phyloP scores from a whole-genome alignment of 495 filamentous ascomycete species.

The Schizothecium vesticola region DNA sequence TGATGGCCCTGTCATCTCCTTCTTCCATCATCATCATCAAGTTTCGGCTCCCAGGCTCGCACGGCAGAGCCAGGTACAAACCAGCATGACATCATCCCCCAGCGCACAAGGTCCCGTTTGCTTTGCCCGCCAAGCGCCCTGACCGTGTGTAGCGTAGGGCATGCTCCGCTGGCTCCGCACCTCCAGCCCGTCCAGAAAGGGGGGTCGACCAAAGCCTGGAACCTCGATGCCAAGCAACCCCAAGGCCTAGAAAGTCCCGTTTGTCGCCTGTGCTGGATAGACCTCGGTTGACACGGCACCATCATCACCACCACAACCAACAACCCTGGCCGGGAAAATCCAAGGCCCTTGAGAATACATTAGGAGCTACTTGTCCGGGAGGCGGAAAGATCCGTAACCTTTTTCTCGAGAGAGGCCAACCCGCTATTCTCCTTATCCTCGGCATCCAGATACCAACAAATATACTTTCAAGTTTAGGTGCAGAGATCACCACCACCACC shows the following conservation, averaged over 20 bases:
- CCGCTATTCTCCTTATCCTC: not conserved
- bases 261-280: not conserved
- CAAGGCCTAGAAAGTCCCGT: not conserved
- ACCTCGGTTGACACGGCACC: not conserved
- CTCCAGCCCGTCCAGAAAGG: not conserved
- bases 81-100: not conserved
- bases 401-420: too few species aligned
- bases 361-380: too few species aligned
- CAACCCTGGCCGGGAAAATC: not conserved
- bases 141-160: not conserved
- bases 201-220: not conserved
- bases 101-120: not conserved
- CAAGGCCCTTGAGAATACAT: not conserved
- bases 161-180: not conserved
- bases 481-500: too few species aligned
- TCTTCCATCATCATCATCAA: not conserved
- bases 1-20: not conserved
- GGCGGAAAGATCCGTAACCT: too few species aligned
- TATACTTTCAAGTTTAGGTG: too few species aligned
- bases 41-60: not conserved
- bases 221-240: not conserved
- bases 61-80: not conserved
- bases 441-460: too few species aligned
- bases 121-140: not conserved
- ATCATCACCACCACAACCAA: not conserved